Evolutionary conservation across 306 rosid genomes (phyloP).

Genomic region (Prunus padus): DNA sequence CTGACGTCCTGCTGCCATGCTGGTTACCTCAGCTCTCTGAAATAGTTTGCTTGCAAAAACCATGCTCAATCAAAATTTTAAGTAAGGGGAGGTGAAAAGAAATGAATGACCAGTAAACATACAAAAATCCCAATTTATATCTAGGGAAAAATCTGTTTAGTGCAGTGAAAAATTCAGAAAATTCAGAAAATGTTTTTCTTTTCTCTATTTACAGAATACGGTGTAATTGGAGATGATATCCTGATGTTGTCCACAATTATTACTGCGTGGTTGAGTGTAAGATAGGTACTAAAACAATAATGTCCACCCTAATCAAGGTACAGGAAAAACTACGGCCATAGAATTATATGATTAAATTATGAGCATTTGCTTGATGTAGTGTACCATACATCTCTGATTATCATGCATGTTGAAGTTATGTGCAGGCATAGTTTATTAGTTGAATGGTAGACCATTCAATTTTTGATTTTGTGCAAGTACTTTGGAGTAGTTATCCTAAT

Average conservation of each 20-base stretch:
- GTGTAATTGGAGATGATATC: neutral
- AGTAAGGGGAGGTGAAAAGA: neutral
- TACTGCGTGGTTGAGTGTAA: neutral
- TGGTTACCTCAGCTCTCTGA: neutral
- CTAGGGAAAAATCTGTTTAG: neutral
- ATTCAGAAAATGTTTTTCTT: neutral
- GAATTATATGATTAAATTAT: neutral
- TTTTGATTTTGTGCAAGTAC: neutral
- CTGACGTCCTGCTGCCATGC: neutral
- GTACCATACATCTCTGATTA: neutral
- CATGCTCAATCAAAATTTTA: neutral
- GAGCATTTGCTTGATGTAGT: neutral
- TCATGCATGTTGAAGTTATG: neutral
- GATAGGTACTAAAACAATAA: neutral
- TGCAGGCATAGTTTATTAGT: neutral
- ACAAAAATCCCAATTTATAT: neutral
- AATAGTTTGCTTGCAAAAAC: neutral
- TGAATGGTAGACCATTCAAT: neutral
- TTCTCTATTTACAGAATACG: neutral
- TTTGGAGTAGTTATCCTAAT: neutral
- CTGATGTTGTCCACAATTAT: neutral
- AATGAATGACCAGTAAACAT: neutral
- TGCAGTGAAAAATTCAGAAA: neutral
- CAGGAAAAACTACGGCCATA: neutral
- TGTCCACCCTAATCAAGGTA: neutral